phyloP scores from a whole-genome alignment of 2,329 filamentous ascomycete genomes.

The Aspergillus tamarii region DNA sequence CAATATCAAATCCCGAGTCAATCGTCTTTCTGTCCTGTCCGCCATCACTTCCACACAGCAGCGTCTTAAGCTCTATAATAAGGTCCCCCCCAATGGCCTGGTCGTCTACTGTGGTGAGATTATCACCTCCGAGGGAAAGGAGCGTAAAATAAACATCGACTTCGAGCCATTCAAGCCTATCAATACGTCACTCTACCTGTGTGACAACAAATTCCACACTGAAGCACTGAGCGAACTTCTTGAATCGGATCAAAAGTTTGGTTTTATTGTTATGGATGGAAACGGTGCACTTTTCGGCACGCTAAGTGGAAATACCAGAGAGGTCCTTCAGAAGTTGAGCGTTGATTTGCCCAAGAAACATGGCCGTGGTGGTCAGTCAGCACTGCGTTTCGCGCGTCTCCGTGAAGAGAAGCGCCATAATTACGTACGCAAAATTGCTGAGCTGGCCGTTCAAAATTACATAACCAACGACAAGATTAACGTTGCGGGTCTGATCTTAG shows the following conservation, averaged over 20 bases:
- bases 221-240: constrained; percentile 95
- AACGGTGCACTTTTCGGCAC: constrained; percentile 98
- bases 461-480: constrained; percentile 99
- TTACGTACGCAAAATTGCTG: constrained; percentile 98
- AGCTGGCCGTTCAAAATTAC: constrained; percentile 97
- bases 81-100: constrained; percentile 95
- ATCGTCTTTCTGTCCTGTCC: constrained; percentile 94
- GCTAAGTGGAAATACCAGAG: constrained; percentile 93
- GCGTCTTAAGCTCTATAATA: constrained; percentile 98
- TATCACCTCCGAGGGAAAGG: constrained; percentile 96
- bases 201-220: constrained; percentile 99
- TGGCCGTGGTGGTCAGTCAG: constrained; percentile 99
- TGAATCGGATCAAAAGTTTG: constrained; percentile 98
- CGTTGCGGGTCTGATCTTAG: constrained; percentile 90
- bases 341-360: constrained; percentile 99
- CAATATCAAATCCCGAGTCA: constrained; percentile 99
- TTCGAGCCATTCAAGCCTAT: constrained; percentile 99
- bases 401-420: constrained; percentile 99
- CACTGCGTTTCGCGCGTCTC: constrained; percentile 98
- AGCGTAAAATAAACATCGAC: constrained; percentile 99
- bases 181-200: constrained; percentile 98
- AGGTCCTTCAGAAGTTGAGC: constrained; percentile 96
- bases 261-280: constrained; percentile 99
- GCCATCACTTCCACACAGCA: constrained; percentile 99
- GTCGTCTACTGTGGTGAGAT: constrained; percentile 99